Evolutionary conservation across 768 basidiomycete genomes (phyloP).

Genomic region (Podaxis sp.): DNA sequence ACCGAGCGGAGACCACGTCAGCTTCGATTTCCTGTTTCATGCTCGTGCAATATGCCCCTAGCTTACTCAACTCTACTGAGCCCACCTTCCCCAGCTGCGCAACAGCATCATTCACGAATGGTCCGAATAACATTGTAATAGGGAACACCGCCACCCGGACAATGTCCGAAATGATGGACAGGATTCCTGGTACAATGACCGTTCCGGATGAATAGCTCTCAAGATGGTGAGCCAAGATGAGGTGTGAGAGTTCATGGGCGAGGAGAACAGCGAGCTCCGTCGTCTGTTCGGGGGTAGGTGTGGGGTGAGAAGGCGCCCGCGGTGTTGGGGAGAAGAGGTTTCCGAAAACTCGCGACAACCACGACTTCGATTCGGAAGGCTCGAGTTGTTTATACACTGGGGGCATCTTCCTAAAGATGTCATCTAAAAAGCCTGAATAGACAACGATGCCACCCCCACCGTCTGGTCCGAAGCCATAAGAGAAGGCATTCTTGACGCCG

Average conservation of each 20-base stretch:
- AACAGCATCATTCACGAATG: slow-evolving; percentile 94
- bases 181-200: slow-evolving; percentile 76
- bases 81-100: slow-evolving; percentile 78
- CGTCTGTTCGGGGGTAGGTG: slow-evolving; percentile 80
- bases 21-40: slow-evolving; percentile 90
- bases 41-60: slow-evolving; percentile 76
- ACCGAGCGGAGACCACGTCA: slow-evolving; percentile 86
- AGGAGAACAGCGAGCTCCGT: slow-evolving; percentile 87
- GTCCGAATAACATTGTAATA: slow-evolving; percentile 87
- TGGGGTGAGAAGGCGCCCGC: slow-evolving; percentile 37
- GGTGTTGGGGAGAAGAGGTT: slow-evolving; percentile 36
- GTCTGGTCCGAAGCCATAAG: slow-evolving; percentile 91
- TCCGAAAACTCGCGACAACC: slow-evolving; percentile 51
- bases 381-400: slow-evolving; percentile 20
- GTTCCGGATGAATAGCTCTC: slow-evolving; percentile 87
- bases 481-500: slow-evolving; percentile 87
- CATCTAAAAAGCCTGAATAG: slow-evolving; percentile 91
- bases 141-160: slow-evolving; percentile 82
- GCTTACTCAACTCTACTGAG: slow-evolving; percentile 69
- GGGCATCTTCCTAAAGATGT: slow-evolving; percentile 62
- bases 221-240: slow-evolving; percentile 87
- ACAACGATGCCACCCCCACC: slow-evolving; percentile 93
- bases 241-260: slow-evolving; percentile 91
- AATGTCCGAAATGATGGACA: slow-evolving; percentile 77
- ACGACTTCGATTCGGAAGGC: slow-evolving; percentile 32